Evolutionary conservation across 2,329 filamentous ascomycete species (phyloP).

Genomic region (Penicillium occitanis): DNA sequence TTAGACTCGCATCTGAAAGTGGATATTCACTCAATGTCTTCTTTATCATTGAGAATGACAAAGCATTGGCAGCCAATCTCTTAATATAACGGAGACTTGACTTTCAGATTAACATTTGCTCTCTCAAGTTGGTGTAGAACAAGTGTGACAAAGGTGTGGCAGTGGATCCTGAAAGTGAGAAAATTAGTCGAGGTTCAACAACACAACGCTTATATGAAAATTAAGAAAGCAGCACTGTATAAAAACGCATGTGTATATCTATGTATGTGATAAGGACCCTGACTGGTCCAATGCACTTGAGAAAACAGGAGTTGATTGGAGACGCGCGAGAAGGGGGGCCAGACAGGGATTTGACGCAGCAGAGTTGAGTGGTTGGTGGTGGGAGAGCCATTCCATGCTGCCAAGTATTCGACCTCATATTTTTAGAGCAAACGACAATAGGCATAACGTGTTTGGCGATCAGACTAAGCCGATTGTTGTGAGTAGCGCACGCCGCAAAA

Average conservation of each 20-base stretch:
- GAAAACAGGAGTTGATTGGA: not conserved
- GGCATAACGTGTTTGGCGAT: slow-evolving; percentile 13
- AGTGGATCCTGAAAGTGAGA: slow-evolving; percentile 11
- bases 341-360: slow-evolving; percentile 10
- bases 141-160: slow-evolving; percentile 2
- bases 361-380: not conserved
- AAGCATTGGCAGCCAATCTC: not conserved
- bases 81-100: not conserved
- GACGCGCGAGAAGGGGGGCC: slow-evolving; percentile 1
- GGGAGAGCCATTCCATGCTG: not conserved
- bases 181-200: slow-evolving; percentile 13
- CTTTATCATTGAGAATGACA: not conserved
- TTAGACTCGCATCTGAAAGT: slow-evolving; percentile 17
- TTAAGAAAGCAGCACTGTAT: not conserved
- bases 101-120: not conserved
- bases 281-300: slow-evolving; percentile 13
- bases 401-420: slow-evolving; percentile 4
- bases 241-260: slow-evolving; percentile 14
- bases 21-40: not conserved
- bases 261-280: slow-evolving; percentile 7
- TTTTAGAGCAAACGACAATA: slow-evolving; percentile 11
- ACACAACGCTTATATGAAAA: slow-evolving; percentile 10
- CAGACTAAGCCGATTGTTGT: slow-evolving; percentile 6
- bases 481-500: not conserved
- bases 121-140: not conserved